Conservation (phyloP, 1,284 basidiomycete genomes). For the Paramarasmius palmivorus region DNA sequence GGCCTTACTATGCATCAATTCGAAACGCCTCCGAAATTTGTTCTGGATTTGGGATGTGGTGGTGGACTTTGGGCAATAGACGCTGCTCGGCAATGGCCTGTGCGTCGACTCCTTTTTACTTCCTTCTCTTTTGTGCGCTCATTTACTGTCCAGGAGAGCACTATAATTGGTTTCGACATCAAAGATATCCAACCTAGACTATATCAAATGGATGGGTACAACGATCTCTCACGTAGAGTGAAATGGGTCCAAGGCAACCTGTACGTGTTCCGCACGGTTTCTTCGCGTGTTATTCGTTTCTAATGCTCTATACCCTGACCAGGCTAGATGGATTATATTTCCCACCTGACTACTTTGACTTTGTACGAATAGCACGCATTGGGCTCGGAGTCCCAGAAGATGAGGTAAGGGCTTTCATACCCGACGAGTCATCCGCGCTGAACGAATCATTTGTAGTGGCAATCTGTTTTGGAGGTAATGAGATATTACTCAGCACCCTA, state of each 20-base stretch:
- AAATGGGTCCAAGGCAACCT: conserved; percentile 69
- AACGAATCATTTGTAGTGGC: conserved; percentile 38
- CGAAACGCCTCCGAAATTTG: conserved; percentile 45
- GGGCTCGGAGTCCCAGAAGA: conserved; percentile 72
- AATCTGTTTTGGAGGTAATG: conserved; percentile 49
- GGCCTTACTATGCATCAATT: conserved; percentile 57
- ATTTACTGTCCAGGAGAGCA: conserved; percentile 43
- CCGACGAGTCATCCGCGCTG: neutral
- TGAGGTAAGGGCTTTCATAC: conserved; percentile 43
- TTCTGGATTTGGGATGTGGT: conserved; percentile 81
- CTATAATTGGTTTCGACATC: conserved; percentile 62
- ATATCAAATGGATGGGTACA: conserved; percentile 29
- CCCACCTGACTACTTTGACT: conserved; percentile 55
- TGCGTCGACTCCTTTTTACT: conserved; percentile 29
- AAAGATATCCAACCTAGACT: conserved; percentile 58
- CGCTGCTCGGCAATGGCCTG: conserved; percentile 65
- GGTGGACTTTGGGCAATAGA: conserved; percentile 75
- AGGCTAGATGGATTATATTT: conserved; percentile 69
- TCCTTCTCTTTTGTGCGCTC: conserved; percentile 11
- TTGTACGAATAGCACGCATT: conserved; percentile 61
- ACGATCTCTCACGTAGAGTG: conserved; percentile 48
- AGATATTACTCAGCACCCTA: conserved; percentile 16
- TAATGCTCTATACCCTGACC: conserved; percentile 9
- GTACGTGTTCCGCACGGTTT: conserved; percentile 35
- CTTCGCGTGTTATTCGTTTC: neutral